Base-by-base conservation (phyloP, 2,329 filamentous ascomycete genomes). In the Exophiala dermatitidis region DNA sequence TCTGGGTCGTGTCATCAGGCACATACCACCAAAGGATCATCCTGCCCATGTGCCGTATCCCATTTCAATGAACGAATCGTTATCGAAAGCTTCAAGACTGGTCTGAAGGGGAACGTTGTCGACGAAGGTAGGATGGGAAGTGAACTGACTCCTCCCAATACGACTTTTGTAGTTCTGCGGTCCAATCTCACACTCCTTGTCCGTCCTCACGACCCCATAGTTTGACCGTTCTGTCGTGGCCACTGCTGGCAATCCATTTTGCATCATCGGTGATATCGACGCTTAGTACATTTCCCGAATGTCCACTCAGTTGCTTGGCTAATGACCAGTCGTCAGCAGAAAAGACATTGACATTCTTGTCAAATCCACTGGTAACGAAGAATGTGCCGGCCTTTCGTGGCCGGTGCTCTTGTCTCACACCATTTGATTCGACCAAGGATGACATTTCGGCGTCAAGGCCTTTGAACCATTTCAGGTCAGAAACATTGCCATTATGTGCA, bases 321-420 rank as follows among this genome's bases (percentile, higher is more conserved):
- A 95, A 72, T 1, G 87, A 85, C 90, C 93, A 98, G 71, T 98
- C 91, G 68, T 98, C 93, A 1, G 90, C 90, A 4, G 90, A 95
- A 71, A 94, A 97, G 62, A 98, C 80, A 67, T 96, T 95, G 71
- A 98, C 86, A 63, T 90, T 91, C 68, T 87, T 89, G 72, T 98
- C 93, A 66, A 97, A 97, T 0, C 93, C 93, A 62, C 85, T 83
- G 2, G 84, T 90, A 2, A 96, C 85, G 61, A 98, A 86, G 70
- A 96, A 96, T 0, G 90, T 95, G 44, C 90, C 88, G 0, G 88
- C 85, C 66, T 90, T 94, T 7, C 90, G 90, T 44, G 80, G 67
- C 74, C 78, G 28, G 72, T 65, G 61, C 44, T 58, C 50, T 56
- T 61, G 58, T 42, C 46, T 63, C 9, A 58, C 53, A n/a, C 60